Evolutionary conservation across 352 stramenopile species (phyloP), one percentile per base, ranked within the genome.

Genomic region (Phytophthora tubulina): DNA sequence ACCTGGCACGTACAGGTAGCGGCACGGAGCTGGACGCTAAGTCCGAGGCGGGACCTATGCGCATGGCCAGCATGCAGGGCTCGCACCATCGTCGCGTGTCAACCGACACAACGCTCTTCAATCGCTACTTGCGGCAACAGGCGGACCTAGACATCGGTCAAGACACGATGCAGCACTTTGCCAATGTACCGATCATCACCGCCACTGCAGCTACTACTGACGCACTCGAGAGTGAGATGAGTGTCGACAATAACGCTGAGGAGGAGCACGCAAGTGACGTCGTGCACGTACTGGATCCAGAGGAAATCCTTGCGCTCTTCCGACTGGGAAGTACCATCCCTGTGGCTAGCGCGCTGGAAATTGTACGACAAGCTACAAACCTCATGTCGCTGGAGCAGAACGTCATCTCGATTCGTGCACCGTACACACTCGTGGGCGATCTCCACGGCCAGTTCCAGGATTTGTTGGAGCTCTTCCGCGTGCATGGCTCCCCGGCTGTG

Each of bases 361-460:
- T 94, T 17, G 61, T 93, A 57, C 75, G 82, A 63, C 78, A 63
- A 11, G 82, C 84, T 31, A 93, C 83, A 1, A 85, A 85, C 41
- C 61, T 89, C 30, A 85, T 94, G 80, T 74, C 72, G 15, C 63
- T 86, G 6, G 83, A 90, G 60, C 81, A 80, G 41, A 90, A 90
- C 50, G 81, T 90, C n/a, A 64, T 90, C 35, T 56, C 56, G 1
- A 67, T 89, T n/a, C 74, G 72, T 21, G 81, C 83, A 10, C 79
- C 81, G 44, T 85, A 75, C 63, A 89, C 81, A 44, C 72, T 91
- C 8, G 79, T 88, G 38, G 90, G 90, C 17, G 93, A 99, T 70
- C 88, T 99, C 10, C 98, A 99, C 74, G 98, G 98, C 17, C 98
- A 99, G 67, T 99, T 99, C 78, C 99, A 99, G 59, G 98, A 99